Evolutionary conservation across 108 stramenopile genomes (phyloP), one percentile per base, ranked within the genome.

Genomic region (Pseudonitzschia multiseries): DNA sequence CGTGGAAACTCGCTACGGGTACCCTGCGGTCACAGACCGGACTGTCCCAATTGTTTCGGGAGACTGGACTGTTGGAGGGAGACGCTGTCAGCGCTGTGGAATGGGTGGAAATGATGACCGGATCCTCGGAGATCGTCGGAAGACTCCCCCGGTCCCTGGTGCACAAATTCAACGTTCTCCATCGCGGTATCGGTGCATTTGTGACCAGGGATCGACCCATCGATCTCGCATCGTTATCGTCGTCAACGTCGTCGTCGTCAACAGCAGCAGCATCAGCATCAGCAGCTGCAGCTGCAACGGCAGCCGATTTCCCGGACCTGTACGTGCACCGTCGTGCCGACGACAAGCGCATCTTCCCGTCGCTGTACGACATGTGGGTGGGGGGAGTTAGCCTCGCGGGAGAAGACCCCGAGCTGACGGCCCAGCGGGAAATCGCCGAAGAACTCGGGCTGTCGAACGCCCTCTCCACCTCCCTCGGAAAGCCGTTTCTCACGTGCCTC

Each of bases 291-390:
- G n/a, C n/a, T n/a, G n/a, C n/a, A n/a, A 52, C 31, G 2, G 40
- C 24, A 53, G 17, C 14, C 8, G 6, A 6, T 6, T 62, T 65
- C 15, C 84, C 86, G 20, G 64, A 76, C 36, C 65, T 90, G 24
- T 93, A 93, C 69, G 79, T 81, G 0, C 92, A 93, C 70, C 89
- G 82, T 44, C 83, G 92, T 20, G 79, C 86, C 1, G 66, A 66
- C n/a, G 79, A 79, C 15, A 93, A 93, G 70, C 83, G 86, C 17
- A 89, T 93, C 44, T 93, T 93, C 71, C 92, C 92, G 15, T 81
- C 81, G 15, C 67, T 93, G 18, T 93, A 90, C 62, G 92, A 93
- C 51, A 93, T 93, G 92, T 93, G 90, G 74, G 88, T 93, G 0
- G 92, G 92, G n/a, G 92, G 92, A 12, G 81, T 93, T 2, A 84